phyloP scores from a whole-genome alignment of 495 filamentous ascomycete genomes.

The Pyronema domesticum region DNA sequence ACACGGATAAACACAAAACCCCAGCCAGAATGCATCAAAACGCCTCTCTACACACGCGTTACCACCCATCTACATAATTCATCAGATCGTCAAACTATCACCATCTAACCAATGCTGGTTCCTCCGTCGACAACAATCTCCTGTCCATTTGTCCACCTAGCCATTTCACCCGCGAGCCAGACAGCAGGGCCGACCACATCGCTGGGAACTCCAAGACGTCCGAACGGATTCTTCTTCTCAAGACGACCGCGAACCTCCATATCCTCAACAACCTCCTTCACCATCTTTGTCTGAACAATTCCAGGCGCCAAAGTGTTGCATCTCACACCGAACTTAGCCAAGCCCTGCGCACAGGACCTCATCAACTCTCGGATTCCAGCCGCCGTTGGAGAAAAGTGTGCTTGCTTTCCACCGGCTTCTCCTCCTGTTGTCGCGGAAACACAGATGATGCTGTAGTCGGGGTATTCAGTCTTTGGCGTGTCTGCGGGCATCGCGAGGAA shows the following conservation, averaged over 20 bases:
- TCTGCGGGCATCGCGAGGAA: slow-evolving; percentile 20
- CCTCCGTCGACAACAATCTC: slow-evolving; percentile 26
- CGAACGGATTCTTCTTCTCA: slow-evolving; percentile 38
- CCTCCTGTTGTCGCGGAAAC: slow-evolving; percentile 14
- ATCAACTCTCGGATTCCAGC: slow-evolving; percentile 20
- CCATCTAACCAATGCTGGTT: slow-evolving; percentile 4
- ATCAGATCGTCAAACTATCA: neutral
- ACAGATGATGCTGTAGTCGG: slow-evolving; percentile 21
- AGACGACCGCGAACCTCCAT: slow-evolving; percentile 38
- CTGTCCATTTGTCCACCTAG: slow-evolving; percentile 22
- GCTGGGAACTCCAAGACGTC: slow-evolving; percentile 35
- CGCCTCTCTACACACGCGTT: too few species aligned
- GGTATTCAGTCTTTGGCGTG: slow-evolving; percentile 6
- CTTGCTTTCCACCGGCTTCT: slow-evolving; percentile 16
- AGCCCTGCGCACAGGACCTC: slow-evolving; percentile 15
- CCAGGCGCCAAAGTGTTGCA: slow-evolving; percentile 29
- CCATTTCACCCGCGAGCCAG: slow-evolving; percentile 26
- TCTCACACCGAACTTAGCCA: slow-evolving; percentile 21
- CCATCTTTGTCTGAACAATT: slow-evolving; percentile 34
- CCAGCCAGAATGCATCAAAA: too few species aligned
- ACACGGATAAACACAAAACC: too few species aligned
- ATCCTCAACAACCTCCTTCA: slow-evolving; percentile 35
- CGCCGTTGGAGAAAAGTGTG: slow-evolving; percentile 21
- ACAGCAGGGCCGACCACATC: slow-evolving; percentile 26
- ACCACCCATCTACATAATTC: too few species aligned